Percentiles rank a stretch among this genome's conserved stretches.
phyloP scores from a whole-genome alignment of 73 alveolate genomes.

The Chromera velia region DNA sequence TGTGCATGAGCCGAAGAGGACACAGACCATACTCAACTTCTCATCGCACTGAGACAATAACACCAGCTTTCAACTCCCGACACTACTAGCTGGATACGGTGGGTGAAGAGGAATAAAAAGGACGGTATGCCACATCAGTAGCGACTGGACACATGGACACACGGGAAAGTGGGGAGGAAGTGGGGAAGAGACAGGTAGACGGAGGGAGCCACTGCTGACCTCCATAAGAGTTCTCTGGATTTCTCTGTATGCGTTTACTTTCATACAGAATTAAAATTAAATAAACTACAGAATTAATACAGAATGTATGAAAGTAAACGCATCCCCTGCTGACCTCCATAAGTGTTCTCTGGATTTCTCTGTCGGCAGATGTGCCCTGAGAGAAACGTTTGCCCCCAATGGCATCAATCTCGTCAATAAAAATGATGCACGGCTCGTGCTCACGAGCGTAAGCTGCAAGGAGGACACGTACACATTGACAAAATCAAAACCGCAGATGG shows the following conservation, averaged over 20 bases:
- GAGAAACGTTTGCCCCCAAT: constrained; percentile 90
- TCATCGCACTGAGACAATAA: too few relatives aligned
- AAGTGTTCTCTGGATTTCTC: constrained; percentile 96
- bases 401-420: constrained; percentile 90
- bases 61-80: too few relatives aligned
- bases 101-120: too few relatives aligned
- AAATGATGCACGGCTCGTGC: constrained; percentile 49
- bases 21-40: too few relatives aligned
- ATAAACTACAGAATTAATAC: too few relatives aligned
- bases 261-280: too few relatives aligned
- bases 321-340: constrained; percentile 77
- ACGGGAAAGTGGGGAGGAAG: neutral
- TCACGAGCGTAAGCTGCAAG: constrained; percentile 83
- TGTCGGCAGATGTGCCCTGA: constrained; percentile 92
- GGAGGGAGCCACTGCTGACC: too few relatives aligned
- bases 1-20: too few relatives aligned
- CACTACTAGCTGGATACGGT: too few relatives aligned
- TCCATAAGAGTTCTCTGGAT: constrained; percentile 93
- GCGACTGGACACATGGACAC: neutral
- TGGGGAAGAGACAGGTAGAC: neutral
- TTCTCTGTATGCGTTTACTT: constrained; percentile 96
- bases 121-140: too few relatives aligned
- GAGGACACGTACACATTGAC: neutral
- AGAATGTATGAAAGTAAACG: too few relatives aligned
- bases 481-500: too few relatives aligned